Conservation (phyloP, 2,329 filamentous ascomycete species). For the Alternaria brassicicola region DNA sequence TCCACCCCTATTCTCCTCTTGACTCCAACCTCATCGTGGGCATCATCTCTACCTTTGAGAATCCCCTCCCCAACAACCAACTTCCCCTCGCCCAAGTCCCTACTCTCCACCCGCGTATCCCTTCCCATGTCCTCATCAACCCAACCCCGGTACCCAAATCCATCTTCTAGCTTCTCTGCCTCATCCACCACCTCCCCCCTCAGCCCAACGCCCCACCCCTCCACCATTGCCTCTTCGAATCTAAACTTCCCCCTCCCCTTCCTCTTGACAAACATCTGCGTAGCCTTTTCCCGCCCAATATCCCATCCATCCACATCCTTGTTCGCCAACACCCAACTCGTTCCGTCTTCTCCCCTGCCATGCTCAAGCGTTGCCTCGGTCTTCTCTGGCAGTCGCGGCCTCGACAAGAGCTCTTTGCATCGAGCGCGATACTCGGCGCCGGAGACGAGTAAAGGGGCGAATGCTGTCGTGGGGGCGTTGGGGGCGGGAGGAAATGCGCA, state of each 20-base stretch:
- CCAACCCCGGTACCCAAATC: neutral
- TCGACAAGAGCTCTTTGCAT: neutral
- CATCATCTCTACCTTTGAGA: no score
- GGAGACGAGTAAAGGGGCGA: neutral
- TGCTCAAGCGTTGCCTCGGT: neutral
- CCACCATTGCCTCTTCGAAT: neutral
- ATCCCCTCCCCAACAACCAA: neutral
- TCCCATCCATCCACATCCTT: neutral
- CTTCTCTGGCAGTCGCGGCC: neutral
- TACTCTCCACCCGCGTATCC: no score
- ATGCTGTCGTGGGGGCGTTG: neutral
- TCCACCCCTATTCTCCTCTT: neutral
- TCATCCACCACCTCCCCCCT: no score
- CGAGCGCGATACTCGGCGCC: neutral
- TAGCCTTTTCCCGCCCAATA: neutral
- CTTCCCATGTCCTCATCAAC: neutral
- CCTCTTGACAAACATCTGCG: neutral
- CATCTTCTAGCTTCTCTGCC: neutral
- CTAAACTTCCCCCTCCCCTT: neutral
- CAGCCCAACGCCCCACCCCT: neutral
- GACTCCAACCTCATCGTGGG: neutral
- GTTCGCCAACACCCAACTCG: neutral
- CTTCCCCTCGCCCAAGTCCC: no score
- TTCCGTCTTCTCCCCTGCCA: neutral
- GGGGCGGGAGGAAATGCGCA: neutral